Base-by-base conservation (phyloP, 495 filamentous ascomycete species). In the Glutinoglossum americanum region DNA sequence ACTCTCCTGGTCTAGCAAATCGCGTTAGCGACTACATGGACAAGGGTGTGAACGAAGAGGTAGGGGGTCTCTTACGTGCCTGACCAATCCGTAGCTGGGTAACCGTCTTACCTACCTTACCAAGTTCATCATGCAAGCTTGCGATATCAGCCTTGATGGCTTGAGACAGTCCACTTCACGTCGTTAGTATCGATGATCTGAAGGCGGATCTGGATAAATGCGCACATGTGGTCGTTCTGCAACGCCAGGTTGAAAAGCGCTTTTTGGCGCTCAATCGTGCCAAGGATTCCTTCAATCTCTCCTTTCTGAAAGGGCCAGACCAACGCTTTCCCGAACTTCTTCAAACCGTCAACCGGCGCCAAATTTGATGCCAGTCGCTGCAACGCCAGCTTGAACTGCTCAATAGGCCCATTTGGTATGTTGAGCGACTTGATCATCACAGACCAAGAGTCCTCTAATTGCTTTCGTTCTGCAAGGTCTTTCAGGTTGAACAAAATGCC, bases 191-290 rank as follows among this genome's bases (percentile, higher is more conserved):
- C 5, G 5, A 17, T 41, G n/a, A 41, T 41, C 37, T 41, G 5
- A 1, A 2, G 47, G 8, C 21, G 8, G 21, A 25, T 9, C 3
- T 4, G 47, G 47, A 51, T 6, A 58, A n/a, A n/a, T n/a, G n/a
- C 61, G 58, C 48, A 61, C 61, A 49, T 55, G 32, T 58, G 54
- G 56, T 62, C 55, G 39, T 53, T 55, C 45, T 62, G 23, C 21
- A 62, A 53, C 7, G 59, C 59, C 3, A 62, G 37, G 17, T 23
- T 35, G 21, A 63, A 54, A 23, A 59, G 60, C 3, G 60, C 15
- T 55, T 61, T 39, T 30, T 55, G 58, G n/a, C 54, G 5, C 32
- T 61, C 51, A 5, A 63, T 37, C 39, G 23, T 58, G 23, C 13
- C 27, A 35, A 61, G 45, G 17, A 61, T 28, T 28, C 59, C 60